A percentile compares a stretch with the other conserved stretches of the same genome.
Conservation (phyloP, 345 rosid species). For the Euphorbia lathyris region DNA sequence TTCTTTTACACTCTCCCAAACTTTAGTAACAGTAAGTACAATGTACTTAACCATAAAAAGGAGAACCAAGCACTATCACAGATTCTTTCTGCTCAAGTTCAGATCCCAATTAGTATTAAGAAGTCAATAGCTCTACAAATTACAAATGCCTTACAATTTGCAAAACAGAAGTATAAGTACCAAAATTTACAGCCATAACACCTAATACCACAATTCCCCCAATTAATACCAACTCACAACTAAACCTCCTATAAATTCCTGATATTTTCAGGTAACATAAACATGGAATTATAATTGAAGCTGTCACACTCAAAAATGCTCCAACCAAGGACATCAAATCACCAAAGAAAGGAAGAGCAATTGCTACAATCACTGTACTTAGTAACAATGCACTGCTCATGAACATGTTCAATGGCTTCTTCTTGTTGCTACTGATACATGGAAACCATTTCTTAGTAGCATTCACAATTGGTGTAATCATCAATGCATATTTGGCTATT, state of each 20-base stretch:
- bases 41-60: too few relatives aligned
- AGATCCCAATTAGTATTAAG: too few relatives aligned
- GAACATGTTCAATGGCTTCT: constrained; percentile 2
- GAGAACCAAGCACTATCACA: not conserved
- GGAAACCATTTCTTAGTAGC: constrained; percentile 18
- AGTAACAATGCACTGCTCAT: constrained; percentile 11
- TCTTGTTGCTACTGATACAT: constrained; percentile 6
- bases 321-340: constrained; percentile 25
- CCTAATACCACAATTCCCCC: constrained; percentile 11
- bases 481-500: constrained; percentile 27
- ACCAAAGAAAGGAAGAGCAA: constrained; percentile 22
- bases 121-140: not conserved
- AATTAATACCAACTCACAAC: constrained; percentile 4
- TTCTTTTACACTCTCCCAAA: too few relatives aligned
- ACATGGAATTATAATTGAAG: constrained; percentile 20
- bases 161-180: constrained; percentile 18
- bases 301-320: constrained; percentile 23
- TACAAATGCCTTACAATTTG: constrained; percentile 14
- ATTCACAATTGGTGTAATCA: constrained; percentile 22
- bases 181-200: constrained; percentile 8
- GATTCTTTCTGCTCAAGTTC: too few relatives aligned
- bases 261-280: constrained; percentile 25
- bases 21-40: too few relatives aligned
- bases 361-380: constrained; percentile 21
- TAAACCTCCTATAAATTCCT: constrained; percentile 11